Percentiles rank a stretch among this genome's conserved stretches.
These are phyloP conservation scores for Leccinellum rugosiceps DNA, from an alignment of 768 basidiomycete species.

Conservation along the genomic window DNA sequence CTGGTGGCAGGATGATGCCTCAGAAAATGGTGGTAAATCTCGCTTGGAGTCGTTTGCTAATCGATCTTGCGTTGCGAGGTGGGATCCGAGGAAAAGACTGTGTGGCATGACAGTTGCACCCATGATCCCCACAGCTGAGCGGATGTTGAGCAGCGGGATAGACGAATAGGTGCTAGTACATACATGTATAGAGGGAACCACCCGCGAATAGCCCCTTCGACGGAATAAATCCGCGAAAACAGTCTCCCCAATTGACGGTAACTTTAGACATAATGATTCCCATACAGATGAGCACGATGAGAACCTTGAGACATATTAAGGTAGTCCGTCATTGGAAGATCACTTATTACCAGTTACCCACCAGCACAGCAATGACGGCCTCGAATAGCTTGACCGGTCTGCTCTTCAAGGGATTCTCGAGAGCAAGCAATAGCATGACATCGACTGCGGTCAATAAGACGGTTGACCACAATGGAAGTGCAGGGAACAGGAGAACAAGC, in stretches of 20 bases:
- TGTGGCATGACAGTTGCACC: constrained; percentile 94
- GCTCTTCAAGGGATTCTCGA: constrained; percentile 67
- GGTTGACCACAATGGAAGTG: constrained; percentile 64
- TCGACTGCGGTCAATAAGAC: constrained; percentile 68
- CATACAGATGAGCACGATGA: constrained; percentile 78
- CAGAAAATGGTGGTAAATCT: constrained; percentile 14
- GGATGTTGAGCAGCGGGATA: constrained; percentile 11
- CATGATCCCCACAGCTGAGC: constrained; percentile 63
- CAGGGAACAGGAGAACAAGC: constrained; percentile 69
- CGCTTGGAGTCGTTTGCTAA: constrained; percentile 35
- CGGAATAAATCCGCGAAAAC: constrained; percentile 76
- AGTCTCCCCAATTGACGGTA: constrained; percentile 64
- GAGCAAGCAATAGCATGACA: constrained; percentile 65
- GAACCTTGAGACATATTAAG: constrained; percentile 38
- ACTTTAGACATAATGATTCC: constrained; percentile 70
- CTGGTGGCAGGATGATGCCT: neutral
- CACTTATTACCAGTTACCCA: constrained; percentile 27
- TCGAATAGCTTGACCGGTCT: constrained; percentile 71
- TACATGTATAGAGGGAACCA: constrained; percentile 65
- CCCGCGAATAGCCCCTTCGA: constrained; percentile 57
- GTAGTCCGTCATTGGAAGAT: neutral
- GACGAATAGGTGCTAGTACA: constrained; percentile 22
- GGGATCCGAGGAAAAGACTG: constrained; percentile 85
- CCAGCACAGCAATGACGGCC: constrained; percentile 57
- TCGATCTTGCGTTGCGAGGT: constrained; percentile 80